Conservation (phyloP, 31 red algal species). For the Endocladia muricata region DNA sequence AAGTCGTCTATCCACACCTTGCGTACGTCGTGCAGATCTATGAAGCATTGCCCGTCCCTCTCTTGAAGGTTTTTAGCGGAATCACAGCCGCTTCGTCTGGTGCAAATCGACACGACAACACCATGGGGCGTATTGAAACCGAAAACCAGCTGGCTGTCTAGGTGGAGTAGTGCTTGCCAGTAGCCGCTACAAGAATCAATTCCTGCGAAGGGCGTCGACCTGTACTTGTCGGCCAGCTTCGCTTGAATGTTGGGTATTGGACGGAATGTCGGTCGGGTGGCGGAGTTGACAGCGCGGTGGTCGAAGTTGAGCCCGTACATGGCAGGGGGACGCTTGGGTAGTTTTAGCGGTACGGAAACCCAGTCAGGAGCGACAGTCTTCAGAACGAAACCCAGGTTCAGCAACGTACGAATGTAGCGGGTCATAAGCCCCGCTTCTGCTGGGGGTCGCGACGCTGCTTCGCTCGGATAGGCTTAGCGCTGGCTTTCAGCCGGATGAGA, state of each 20-base stretch:
- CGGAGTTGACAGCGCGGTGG: neutral
- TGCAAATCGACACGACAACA: slow-evolving; percentile 1
- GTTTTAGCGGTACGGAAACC: neutral
- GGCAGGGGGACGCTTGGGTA: neutral
- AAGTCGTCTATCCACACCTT: slow-evolving; percentile 30
- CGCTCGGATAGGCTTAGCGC: neutral
- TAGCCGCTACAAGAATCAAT: slow-evolving; percentile 4
- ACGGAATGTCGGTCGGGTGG: neutral
- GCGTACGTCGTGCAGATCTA: neutral
- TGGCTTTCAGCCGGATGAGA: neutral
- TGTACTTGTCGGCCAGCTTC: neutral
- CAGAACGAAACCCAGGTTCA: neutral
- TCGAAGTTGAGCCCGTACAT: neutral
- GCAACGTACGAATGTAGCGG: neutral
- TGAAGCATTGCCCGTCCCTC: neutral
- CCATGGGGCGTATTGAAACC: neutral
- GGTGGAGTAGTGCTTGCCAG: slow-evolving; percentile 9
- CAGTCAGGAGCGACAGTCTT: neutral
- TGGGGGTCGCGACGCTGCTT: slow-evolving; percentile 1
- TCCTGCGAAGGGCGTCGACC: neutral
- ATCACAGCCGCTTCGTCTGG: neutral
- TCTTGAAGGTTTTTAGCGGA: neutral
- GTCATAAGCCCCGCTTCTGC: neutral
- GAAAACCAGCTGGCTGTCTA: neutral
- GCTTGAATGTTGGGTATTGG: slow-evolving; percentile 12